Base-by-base conservation (phyloP, 768 basidiomycete species). In the Tubosaeta sp. region DNA sequence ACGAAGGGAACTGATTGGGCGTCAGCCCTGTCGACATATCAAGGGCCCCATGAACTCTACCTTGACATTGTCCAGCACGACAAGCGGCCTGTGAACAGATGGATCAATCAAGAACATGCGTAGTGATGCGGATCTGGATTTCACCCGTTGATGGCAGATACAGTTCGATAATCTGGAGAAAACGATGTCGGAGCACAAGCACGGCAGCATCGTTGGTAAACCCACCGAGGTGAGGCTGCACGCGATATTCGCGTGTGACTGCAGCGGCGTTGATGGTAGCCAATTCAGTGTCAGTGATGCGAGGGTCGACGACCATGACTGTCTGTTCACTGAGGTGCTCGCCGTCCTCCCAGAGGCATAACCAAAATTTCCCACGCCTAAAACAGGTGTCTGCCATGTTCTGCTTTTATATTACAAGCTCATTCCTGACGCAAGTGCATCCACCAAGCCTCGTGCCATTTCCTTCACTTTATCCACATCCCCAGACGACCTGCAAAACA, bases 31-130 rank as follows among this genome's bases (percentile, higher is more conserved):
- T 42, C 25, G 19, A 16, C 51, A 34, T 50, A 39, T 44, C 51
- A 27, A 33, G 38, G 9, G 37, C 19, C 48, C 34, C 48, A 43
- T 39, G 51, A 41, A 43, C 80, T 51, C 64, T 47, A 91, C 94
- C 79, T 95, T 97, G 81, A 99, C 95, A 69, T 98, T 97, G 74
- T 99, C 95, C 58, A 99, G 76, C 13, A 99, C 86, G 53, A 99
- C 97, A 48, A 99, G 79, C 42, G 95, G 97, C 42, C 95, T 95
- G 61, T 16, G n/a, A 51, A 19, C 22, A 22, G 22, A 22, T 44
- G 27, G 32, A 43, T 54, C 48, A 50, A 54, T 58, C 32, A 54
- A 50, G 51, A 47, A 51, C 49, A 31, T 6, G 25, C 43, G 25
- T 22, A 46, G 50, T 22, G 22, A 41, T 13, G 47, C 38, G 10